Base-by-base conservation (phyloP, 192 early-diverging fungal species). In the Coemansia guatemalensis region DNA sequence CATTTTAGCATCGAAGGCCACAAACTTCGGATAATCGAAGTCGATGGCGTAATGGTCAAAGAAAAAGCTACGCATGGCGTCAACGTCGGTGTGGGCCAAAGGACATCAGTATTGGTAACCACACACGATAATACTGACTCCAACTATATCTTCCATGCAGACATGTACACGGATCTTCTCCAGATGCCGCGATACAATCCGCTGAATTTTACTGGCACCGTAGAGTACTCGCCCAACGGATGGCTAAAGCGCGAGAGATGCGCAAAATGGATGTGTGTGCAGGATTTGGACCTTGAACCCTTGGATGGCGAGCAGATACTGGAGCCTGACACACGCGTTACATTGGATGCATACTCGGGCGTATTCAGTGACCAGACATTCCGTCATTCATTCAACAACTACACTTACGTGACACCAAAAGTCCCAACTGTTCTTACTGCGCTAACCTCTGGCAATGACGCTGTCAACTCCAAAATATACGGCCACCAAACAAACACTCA, bases 321-420 rank as follows among this genome's bases (percentile, higher is more conserved):
- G 4, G 60, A 59, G 6, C 73, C 86, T 33, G 78, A 84, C 60
- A 48, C 69, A 25, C 50, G 67, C n/a, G 62, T 86, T 22, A 75
- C 73, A 8, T 69, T 92, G 44, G 63, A 78, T 25, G 75, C 75
- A 20, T 73, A 78, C 41, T 85, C 85, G 8, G 88, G 88, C 26
- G 65, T 68, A 56, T 87, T 92, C 64, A 75, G 79, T 53, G 89
- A 93, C 68, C 87, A 86, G 66, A 75, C 82, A 66, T 93, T 92
- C 86, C 88, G 87, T 67, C 89, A 86, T 68, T 82, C 86, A 23
- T 93, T 93, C 84, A 90, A 92, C 82, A 83, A 87, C n/a, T 73
- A 85, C 53, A 78, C 86, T 12, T 93, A 85, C 64, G 62, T 82
- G 52, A 41, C 63, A 44, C 89, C 90, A 29, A 69, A 74, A 27